A percentile compares a stretch with the other conserved stretches of the same genome.
Evolutionary conservation across 495 filamentous ascomycete species (phyloP).

Genomic region (Neurospora tetraspora): DNA sequence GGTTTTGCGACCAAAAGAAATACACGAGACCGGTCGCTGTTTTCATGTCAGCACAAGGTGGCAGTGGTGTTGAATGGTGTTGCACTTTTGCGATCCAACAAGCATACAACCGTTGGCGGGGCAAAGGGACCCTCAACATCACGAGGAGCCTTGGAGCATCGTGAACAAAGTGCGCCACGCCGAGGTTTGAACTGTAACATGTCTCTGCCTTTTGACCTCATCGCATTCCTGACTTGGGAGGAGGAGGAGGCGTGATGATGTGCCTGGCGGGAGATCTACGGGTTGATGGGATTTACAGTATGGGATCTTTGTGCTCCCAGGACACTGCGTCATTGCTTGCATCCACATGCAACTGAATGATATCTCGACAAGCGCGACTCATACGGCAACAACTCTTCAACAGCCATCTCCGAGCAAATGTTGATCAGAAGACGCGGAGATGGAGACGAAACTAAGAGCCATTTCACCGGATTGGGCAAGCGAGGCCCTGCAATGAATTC

Average conservation of each 20-base stretch:
- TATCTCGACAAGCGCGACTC: neutral
- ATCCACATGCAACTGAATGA: neutral
- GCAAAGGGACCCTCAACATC: neutral
- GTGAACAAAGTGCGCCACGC: neutral
- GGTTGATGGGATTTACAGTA: neutral
- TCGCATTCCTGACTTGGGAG: neutral
- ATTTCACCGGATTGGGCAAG: neutral
- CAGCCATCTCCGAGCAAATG: neutral
- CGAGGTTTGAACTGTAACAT: neutral
- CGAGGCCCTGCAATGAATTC: neutral
- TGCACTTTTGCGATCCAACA: neutral
- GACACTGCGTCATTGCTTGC: neutral
- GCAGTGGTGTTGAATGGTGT: neutral
- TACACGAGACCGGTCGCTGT: neutral
- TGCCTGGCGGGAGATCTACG: neutral
- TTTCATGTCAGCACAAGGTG: neutral
- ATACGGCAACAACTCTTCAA: neutral
- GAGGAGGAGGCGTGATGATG: neutral
- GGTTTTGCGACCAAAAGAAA: neutral
- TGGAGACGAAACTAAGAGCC: neutral
- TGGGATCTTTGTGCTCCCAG: neutral
- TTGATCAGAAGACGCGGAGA: neutral
- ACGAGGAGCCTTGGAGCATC: neutral
- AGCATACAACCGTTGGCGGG: neutral
- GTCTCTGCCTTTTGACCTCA: neutral